Base-by-base conservation (phyloP, 2,329 filamentous ascomycete species). In the Colletotrichum paranaense region DNA sequence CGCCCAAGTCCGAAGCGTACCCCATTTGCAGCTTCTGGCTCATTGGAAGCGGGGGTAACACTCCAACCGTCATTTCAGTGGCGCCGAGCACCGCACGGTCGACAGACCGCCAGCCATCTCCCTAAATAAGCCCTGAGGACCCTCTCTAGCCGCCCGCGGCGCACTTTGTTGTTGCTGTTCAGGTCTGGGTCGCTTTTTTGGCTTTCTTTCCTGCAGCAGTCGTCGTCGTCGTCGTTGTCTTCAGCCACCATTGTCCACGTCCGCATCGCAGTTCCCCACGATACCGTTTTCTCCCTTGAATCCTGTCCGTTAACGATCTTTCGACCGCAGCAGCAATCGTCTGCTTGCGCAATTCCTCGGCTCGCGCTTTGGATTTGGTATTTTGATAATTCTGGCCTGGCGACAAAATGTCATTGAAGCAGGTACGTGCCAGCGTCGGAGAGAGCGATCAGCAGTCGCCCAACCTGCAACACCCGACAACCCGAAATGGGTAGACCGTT, bases 331-430 rank as follows among this genome's bases (percentile, higher is more conserved):
- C 72, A 74, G 72, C 72, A 26, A 74, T 62, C 19, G 53, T 58
- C 71, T 74, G 62, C 62, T 59, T 66, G 71, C 71, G 62, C 35
- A 62, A 28, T 19, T 14, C 12, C 19, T 63, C 42, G 42, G 19
- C 42, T 26, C 38, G 8, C 28, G 7, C 35, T 16, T 12, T 38
- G 9, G 60, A 35, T n/a, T 56, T 52, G 11, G 35, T 26, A 26
- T 42, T 52, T 53, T 19, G 56, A 62, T 66, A 62, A 56, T 19
- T 38, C 28, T 35, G 26, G 19, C 28, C 62, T 38, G 26, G 69
- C 42, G 35, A 55, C 81, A 81, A 75, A 78, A 91, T 91, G 89
- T 90, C 89, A 76, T 83, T 91, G 78, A 91, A 91, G 84, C 88
- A 90, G 84, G 89, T 91, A 83, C 74, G 83, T 79, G 22, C 59